Evolutionary conservation across 2,329 filamentous ascomycete species (phyloP).

Genomic region (Epichloe uncinata): DNA sequence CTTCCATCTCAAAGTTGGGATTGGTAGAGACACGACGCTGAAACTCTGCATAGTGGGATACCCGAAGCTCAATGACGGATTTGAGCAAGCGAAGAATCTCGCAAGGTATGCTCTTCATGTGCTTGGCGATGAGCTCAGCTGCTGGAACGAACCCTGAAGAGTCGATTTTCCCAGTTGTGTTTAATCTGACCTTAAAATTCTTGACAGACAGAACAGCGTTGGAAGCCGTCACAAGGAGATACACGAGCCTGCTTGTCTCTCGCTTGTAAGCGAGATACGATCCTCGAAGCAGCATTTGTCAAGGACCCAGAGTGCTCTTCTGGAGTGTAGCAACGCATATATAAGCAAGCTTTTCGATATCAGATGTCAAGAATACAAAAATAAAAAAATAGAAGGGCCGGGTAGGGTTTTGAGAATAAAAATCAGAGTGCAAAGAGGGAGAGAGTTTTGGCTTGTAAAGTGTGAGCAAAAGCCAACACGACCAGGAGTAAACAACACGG

Average conservation of each 20-base stretch:
- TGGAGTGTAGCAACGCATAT: neutral
- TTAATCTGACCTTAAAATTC: conserved; percentile 11
- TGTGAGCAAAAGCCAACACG: no score
- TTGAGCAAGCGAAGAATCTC: conserved; percentile 23
- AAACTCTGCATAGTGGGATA: conserved; percentile 16
- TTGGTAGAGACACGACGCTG: conserved; percentile 17
- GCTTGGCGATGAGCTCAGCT: conserved; percentile 25
- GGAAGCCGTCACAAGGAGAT: conserved; percentile 26
- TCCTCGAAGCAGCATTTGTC: conserved; percentile 30
- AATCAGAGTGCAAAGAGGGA: no score
- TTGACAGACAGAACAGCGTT: conserved; percentile 20
- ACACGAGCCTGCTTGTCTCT: conserved; percentile 22
- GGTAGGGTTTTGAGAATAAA: no score
- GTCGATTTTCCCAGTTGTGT: conserved; percentile 25
- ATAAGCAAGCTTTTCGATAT: neutral
- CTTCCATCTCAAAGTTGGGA: conserved; percentile 22
- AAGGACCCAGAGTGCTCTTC: neutral
- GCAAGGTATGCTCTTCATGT: conserved; percentile 19
- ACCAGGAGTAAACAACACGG: no score
- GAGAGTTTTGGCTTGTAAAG: no score
- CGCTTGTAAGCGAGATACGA: conserved; percentile 25
- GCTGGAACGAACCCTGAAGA: conserved; percentile 24
- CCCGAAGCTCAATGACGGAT: conserved; percentile 24
- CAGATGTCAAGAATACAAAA: neutral
- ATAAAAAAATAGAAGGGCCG: no score